These are phyloP conservation scores for Lachnellula occidentalis DNA, from an alignment of 2,329 filamentous ascomycete species.

Conservation along the genomic window DNA sequence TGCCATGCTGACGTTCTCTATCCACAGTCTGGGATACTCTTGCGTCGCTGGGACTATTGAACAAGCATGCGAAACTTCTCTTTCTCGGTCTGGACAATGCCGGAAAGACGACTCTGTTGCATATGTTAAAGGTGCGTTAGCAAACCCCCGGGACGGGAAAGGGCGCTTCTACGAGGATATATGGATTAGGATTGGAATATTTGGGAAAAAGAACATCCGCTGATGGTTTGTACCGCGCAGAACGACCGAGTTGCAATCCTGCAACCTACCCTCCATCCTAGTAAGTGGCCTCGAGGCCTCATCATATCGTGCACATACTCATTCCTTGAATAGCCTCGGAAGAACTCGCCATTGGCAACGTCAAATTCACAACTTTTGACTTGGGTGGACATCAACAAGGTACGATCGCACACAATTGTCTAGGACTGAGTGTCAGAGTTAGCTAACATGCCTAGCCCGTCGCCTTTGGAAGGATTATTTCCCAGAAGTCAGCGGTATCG, in stretches of 20 bases:
- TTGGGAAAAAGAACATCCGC: constrained; percentile 6
- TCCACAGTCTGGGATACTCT: constrained; percentile 78
- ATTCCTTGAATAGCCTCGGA: constrained; percentile 60
- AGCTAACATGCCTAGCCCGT: constrained; percentile 53
- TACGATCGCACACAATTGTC: constrained; percentile 33
- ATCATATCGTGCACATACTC: constrained; percentile 15
- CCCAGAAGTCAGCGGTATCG: constrained; percentile 91
- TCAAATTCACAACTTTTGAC: constrained; percentile 92
- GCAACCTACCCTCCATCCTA: constrained; percentile 86
- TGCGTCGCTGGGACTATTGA: constrained; percentile 78
- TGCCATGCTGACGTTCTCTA: constrained; percentile 28
- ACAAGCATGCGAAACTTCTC: constrained; percentile 93
- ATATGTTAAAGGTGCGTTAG: constrained; percentile 81
- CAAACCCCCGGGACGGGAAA: neutral
- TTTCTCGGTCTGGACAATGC: constrained; percentile 93
- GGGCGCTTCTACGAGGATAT: neutral
- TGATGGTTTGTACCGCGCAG: constrained; percentile 37
- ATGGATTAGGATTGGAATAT: constrained; percentile 1
- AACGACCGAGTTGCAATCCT: constrained; percentile 91
- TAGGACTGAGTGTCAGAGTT: neutral
- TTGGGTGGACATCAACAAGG: constrained; percentile 90
- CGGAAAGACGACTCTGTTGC: constrained; percentile 87
- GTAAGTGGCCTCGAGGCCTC: constrained; percentile 41
- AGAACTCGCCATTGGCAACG: constrained; percentile 87
- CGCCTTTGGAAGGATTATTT: constrained; percentile 97